phyloP scores from a whole-genome alignment of 2,329 filamentous ascomycete genomes.

The Aspergillus luchuensis region DNA sequence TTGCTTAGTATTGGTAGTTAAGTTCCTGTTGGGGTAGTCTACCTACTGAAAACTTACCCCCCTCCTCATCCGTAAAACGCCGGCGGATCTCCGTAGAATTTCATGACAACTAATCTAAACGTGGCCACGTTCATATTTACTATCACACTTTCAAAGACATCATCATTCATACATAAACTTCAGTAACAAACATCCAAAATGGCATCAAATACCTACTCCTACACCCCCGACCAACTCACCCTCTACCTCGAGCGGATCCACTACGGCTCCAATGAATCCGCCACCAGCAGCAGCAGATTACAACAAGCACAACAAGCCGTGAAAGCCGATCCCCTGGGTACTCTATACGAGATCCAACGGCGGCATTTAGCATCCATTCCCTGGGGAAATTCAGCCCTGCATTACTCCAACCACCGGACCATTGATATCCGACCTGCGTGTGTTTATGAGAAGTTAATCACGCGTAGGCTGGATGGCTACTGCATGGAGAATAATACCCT shows the following conservation, averaged over 20 bases:
- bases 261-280: slow-evolving; percentile 21
- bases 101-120: too few relatives aligned
- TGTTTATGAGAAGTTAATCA: slow-evolving; percentile 58
- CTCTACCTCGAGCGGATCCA: slow-evolving; percentile 38
- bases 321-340: slow-evolving; percentile 32
- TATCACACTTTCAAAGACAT: too few relatives aligned
- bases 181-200: not conserved
- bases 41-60: too few relatives aligned
- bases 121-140: too few relatives aligned
- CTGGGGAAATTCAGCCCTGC: slow-evolving; percentile 60
- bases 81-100: too few relatives aligned
- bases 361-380: slow-evolving; percentile 53
- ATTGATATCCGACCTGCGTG: slow-evolving; percentile 53
- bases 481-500: slow-evolving; percentile 63
- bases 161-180: too few relatives aligned
- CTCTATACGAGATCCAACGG: slow-evolving; percentile 40
- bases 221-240: slow-evolving; percentile 40
- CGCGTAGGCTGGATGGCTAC: slow-evolving; percentile 56
- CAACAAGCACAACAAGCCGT: slow-evolving; percentile 31
- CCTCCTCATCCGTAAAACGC: too few relatives aligned
- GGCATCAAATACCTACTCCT: slow-evolving; percentile 20
- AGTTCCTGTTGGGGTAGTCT: too few relatives aligned
- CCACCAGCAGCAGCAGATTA: slow-evolving; percentile 21
- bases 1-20: too few relatives aligned
- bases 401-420: slow-evolving; percentile 54